Evolutionary conservation across 2,329 filamentous ascomycete species (phyloP), one percentile per base, ranked within the genome.

Genomic region (Ceratocystis diversiconidia): DNA sequence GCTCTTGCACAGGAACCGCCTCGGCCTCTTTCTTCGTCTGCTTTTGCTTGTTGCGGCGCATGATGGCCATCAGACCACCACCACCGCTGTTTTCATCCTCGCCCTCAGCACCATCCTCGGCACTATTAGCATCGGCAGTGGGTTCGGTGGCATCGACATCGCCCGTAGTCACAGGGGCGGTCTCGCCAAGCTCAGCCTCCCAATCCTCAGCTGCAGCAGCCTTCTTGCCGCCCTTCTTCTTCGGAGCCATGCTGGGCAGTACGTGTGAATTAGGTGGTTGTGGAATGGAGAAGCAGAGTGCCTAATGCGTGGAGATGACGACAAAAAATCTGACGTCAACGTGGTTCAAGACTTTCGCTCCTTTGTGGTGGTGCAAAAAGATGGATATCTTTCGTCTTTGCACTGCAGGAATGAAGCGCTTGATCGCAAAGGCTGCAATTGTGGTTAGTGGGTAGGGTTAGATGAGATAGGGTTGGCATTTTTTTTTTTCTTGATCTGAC

Each of bases 111-210:
- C 79, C 80, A 61, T 76, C 79, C 48, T 78, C 78, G 62, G 77
- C 74, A 65, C 76, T 76, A 48, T 76, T 77, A 69, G 81, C 77
- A 19, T 62, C 63, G 8, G 41, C 32, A 28, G 63, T 30, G 22
- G 66, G 66, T 30, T 64, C 52, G 30, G 62, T 41, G 46, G 61
- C 77, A 70, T 68, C 63, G 55, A 8, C n/a, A 25, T n/a, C 12
- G 62, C 77, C 76, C 44, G 77, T 78, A 68, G 82, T 79, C 65
- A 81, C 78, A 6, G 88, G 85, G 69, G 84, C 83, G 72, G 81
- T 79, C 78, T 96, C 92, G 72, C 91, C 92, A 65, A 96, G 81
- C 69, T 96, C 91, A 65, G 89, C 86, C 76, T 97, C 94, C 92
- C 92, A 96, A 80, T 96, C 90, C 73, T 96, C 90, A 74, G 89